Percentiles rank a stretch among this genome's conserved stretches.
phyloP scores from a whole-genome alignment of 1,284 basidiomycete genomes.

The Cystobasidium sp. region DNA sequence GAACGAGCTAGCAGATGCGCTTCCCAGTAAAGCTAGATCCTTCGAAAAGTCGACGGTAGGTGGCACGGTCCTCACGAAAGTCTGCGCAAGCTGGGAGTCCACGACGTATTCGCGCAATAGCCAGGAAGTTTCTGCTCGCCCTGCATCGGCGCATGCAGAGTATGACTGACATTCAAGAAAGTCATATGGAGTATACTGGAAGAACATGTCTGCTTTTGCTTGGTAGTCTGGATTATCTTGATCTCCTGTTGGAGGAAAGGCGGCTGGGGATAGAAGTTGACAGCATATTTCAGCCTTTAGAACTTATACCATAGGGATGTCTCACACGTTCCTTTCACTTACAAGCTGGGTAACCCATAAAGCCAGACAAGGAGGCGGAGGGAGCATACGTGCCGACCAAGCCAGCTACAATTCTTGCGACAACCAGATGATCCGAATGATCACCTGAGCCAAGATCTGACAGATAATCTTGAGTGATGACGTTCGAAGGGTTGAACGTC shows the following conservation, averaged over 20 bases:
- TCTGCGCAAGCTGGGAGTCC: conserved; percentile 13
- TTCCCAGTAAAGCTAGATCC: conserved; percentile 47
- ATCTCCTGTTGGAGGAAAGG: conserved; percentile 9
- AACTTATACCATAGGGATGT: neutral
- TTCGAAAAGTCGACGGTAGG: conserved; percentile 9
- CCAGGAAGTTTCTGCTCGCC: conserved; percentile 50
- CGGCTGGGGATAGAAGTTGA: neutral
- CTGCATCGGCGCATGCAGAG: conserved; percentile 40
- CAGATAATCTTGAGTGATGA: conserved; percentile 50
- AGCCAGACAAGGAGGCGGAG: conserved; percentile 43
- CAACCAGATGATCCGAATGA: conserved; percentile 49
- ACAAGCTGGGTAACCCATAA: conserved; percentile 47
- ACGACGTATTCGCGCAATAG: conserved; percentile 48
- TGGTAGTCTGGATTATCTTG: conserved; percentile 20
- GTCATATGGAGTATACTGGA: conserved; percentile 51
- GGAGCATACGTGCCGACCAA: conserved; percentile 36
- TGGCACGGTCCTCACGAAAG: neutral
- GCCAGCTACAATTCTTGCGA: conserved; percentile 41
- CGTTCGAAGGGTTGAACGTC: conserved; percentile 38
- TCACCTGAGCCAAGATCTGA: conserved; percentile 49
- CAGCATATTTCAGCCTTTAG: neutral
- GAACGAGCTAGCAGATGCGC: conserved; percentile 41
- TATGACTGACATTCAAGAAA: conserved; percentile 44
- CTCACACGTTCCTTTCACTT: neutral
- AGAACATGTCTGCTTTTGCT: conserved; percentile 49